phyloP scores from a whole-genome alignment of 2,329 filamentous ascomycete genomes.

The Metarhizium humberi region DNA sequence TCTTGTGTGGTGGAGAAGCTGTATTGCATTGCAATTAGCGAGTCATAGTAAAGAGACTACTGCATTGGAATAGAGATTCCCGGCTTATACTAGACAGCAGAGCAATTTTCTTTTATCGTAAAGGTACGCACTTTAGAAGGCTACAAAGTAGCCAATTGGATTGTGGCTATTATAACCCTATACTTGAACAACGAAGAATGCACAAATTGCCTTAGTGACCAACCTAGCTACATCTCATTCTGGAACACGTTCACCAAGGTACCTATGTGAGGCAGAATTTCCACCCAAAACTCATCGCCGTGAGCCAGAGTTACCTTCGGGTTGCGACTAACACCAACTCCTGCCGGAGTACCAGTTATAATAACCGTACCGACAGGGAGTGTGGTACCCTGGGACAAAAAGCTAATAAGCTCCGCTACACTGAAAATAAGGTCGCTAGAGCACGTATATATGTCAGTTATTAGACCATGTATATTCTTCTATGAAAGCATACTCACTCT shows the following conservation, averaged over 20 bases:
- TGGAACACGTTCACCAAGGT: conserved; percentile 25
- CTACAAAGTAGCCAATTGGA: neutral
- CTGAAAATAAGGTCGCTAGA: conserved; percentile 44
- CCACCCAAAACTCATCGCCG: conserved; percentile 33
- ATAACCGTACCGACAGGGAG: conserved; percentile 31
- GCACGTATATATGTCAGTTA: neutral
- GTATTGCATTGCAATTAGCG: neutral
- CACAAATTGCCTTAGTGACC: too few species aligned
- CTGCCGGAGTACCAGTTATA: conserved; percentile 33
- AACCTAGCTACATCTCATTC: conserved; percentile 5
- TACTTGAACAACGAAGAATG: neutral
- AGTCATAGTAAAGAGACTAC: too few species aligned
- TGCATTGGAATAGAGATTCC: too few species aligned
- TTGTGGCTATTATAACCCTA: neutral
- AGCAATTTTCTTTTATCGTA: too few species aligned
- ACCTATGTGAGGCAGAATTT: conserved; percentile 32
- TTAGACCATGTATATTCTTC: neutral
- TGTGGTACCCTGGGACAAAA: conserved; percentile 33
- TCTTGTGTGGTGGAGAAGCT: neutral
- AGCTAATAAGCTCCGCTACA: conserved; percentile 34
- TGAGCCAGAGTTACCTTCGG: conserved; percentile 27
- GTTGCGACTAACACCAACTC: conserved; percentile 28
- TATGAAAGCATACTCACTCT: neutral
- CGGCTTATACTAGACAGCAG: too few species aligned
- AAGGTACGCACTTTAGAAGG: too few species aligned